Evolutionary conservation across 2,329 filamentous ascomycete genomes (phyloP).

Genomic region (Camillea tinctor): DNA sequence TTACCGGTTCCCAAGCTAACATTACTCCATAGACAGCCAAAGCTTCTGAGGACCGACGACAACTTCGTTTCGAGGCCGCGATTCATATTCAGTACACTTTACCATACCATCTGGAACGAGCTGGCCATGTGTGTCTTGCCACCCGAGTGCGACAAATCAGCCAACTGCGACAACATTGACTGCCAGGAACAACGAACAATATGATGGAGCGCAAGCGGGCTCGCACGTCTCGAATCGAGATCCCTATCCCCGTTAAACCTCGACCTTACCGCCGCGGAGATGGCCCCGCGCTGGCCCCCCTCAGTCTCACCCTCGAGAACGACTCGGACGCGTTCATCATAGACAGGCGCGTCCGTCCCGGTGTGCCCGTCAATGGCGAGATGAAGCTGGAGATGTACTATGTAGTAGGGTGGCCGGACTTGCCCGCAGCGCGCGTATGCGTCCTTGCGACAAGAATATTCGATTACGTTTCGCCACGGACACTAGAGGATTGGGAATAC

Average conservation of each 20-base stretch:
- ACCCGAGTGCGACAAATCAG: background rate
- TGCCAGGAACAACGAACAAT: background rate
- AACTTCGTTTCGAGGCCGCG: background rate
- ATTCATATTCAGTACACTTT: too few relatives aligned
- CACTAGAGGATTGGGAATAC: conserved; percentile 58
- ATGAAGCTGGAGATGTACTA: conserved; percentile 48
- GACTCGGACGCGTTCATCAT: conserved; percentile 58
- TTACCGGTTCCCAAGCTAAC: background rate
- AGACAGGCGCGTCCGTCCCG: conserved; percentile 49
- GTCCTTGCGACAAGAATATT: conserved; percentile 48
- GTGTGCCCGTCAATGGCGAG: conserved; percentile 25
- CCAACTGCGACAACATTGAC: background rate
- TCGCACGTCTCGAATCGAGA: conserved; percentile 26
- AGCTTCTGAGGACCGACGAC: background rate
- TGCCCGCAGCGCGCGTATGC: conserved; percentile 46
- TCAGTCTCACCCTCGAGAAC: conserved; percentile 47
- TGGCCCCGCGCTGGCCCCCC: conserved; percentile 46
- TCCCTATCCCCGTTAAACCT: conserved; percentile 32
- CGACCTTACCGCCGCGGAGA: conserved; percentile 44
- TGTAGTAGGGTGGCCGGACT: conserved; percentile 53
- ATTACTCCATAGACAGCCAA: too few relatives aligned
- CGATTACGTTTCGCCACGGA: conserved; percentile 58
- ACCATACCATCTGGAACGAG: background rate
- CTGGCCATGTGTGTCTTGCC: background rate
- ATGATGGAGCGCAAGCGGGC: conserved; percentile 16